Base-by-base conservation (phyloP, 179 eudicot genomes). In the Corrigiola litoralis region DNA sequence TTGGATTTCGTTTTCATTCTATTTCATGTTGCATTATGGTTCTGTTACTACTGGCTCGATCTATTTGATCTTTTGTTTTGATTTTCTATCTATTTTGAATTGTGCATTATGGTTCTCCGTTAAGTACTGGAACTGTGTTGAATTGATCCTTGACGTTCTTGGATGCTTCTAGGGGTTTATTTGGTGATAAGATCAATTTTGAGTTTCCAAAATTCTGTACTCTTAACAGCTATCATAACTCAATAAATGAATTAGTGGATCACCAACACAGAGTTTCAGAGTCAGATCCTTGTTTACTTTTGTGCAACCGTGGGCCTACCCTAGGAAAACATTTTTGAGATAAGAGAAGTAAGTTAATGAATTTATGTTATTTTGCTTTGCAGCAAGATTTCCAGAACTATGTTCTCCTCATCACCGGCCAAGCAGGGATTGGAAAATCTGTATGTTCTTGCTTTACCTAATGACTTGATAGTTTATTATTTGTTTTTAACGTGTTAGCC, bases 391-490 rank as follows among this genome's bases (percentile, higher is more conserved):
- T 66, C 63, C 61, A 36, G 25, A 80, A 63, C 60, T 64, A 87
- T 77, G 97, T 69, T 69, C 86, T 94, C 66, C 76, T 94, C 63
- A 79, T 94, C 60, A 82, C 82, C 68, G 99, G 99, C 58, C 94
- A 75, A 73, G 82, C 99, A 69, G 99, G 99, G 69, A 85, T 79
- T 68, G 99, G 99, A 70, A 94, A 94, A 94, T 87, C 99, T 71
- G 99, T 94, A 86, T 62, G 97, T 77, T 63, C 53, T 29, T 33
- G 2, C 36, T 51, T 21, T 25, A 18, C 17, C n/a, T 57, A 32
- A 11, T 57, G 10, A 23, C 59, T 46, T 50, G 5, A 29, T 58
- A 33, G 18, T 24, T 21, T 42, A 46, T 25, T 58, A 4, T 25
- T 8, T 59, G 17, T 29, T 1, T 59, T 23, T 48, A 61, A 33